Evolutionary conservation across 371 early-diverging fungal species (phyloP), one percentile per base, ranked within the genome.

Genomic region (Coemansia sp.): DNA sequence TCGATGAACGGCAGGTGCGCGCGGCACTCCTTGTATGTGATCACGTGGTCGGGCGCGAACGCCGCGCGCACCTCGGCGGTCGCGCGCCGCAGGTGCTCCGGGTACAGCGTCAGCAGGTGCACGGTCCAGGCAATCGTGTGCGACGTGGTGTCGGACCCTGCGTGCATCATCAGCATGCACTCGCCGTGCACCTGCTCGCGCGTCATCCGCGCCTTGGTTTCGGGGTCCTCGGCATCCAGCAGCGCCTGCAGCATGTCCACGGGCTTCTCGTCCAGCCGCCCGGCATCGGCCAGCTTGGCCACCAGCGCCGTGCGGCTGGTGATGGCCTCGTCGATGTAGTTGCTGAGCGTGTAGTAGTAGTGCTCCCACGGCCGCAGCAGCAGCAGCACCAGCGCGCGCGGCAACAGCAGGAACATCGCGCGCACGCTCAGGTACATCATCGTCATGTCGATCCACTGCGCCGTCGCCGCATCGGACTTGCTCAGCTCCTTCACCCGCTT

Each of bases 31-130:
- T 46, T 50, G 48, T 55, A 55, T 6, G 55, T 66, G 12, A 78
- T 58, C 10, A 67, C 5, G 24, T 62, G 46, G 40, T 55, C 51
- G 6, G 34, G 24, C 9, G 52, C 40, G 24, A 75, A 75, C 12
- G 43, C 46, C 7, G 49, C 3, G 31, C 63, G 76, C 4, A 75
- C 51, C 44, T 75, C 59, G 14, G 52, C 62, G 12, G 44, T 33
- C 11, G 64, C 52, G 32, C 42, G 42, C 14, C 55, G 38, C 57
- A 56, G 44, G 31, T 63, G 60, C 31, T 54, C 57, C 7, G 77
- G 77, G 54, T 77, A 72, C 5, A 77, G 49, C 56, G 62, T 65
- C 38, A 69, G 66, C 43, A 77, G 37, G 36, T 69, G 72, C 24
- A 77, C 38, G 3, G 62, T 44, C 74, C 72, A 71, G 0, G 78